Conservation (phyloP, 352 stramenopile species). For the Aphanomyces euteiches region DNA sequence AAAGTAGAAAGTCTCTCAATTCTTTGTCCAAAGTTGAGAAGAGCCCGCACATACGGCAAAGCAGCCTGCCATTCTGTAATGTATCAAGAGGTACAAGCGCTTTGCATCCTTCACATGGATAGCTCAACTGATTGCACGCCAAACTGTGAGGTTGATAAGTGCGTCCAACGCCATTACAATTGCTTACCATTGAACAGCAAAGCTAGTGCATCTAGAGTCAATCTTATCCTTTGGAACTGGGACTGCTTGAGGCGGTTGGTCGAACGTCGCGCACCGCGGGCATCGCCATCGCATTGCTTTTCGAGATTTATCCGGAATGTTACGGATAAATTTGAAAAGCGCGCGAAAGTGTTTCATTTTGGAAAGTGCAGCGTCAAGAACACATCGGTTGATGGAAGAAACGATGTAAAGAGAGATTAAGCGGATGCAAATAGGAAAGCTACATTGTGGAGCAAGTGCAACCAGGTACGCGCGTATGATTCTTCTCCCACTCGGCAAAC, state of each 20-base stretch:
- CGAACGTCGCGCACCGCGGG: background rate
- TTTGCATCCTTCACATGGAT: constrained; percentile 20
- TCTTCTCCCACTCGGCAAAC: constrained; percentile 26
- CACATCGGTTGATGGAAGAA: too few relatives aligned
- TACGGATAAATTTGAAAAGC: background rate
- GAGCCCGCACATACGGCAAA: constrained; percentile 12
- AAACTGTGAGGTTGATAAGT: background rate
- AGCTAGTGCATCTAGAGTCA: constrained; percentile 9
- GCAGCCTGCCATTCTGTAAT: background rate
- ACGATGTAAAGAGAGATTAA: too few relatives aligned
- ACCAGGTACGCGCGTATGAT: constrained; percentile 6
- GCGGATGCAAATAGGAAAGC: background rate
- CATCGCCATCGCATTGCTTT: too few relatives aligned
- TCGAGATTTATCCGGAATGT: too few relatives aligned
- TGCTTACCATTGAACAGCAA: constrained; percentile 24
- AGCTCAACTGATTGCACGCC: background rate
- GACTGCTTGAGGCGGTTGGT: constrained; percentile 10
- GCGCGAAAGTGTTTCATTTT: background rate
- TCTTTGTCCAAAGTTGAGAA: constrained; percentile 9
- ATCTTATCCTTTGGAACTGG: background rate
- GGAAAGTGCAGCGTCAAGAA: background rate
- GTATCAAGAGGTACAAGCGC: background rate
- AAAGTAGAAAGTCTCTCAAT: constrained; percentile 3
- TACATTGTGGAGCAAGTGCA: constrained; percentile 26
- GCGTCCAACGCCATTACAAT: background rate